These are phyloP conservation scores for Astrothelium macrocarpum DNA, from an alignment of 495 filamentous ascomycete species.

Conservation along the genomic window DNA sequence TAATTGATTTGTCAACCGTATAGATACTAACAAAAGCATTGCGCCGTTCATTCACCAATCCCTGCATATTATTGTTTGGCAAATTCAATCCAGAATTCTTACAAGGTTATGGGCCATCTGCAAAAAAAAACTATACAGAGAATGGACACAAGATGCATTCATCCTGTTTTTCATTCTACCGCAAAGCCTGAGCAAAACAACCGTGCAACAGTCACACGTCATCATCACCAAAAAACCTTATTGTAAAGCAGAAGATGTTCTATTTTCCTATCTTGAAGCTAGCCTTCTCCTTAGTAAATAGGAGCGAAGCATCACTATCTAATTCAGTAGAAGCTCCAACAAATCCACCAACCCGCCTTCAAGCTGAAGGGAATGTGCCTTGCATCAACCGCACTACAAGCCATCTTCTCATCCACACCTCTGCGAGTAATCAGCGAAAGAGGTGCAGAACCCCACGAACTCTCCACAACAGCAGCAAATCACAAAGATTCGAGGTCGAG, in stretches of 20 bases:
- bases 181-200: too few relatives aligned
- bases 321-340: not conserved
- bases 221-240: not conserved
- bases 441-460: not conserved
- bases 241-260: not conserved
- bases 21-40: too few relatives aligned
- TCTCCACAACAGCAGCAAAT: not conserved
- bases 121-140: too few relatives aligned
- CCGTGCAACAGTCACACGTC: not conserved
- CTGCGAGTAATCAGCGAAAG: not conserved
- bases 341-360: not conserved
- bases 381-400: constrained; percentile 3
- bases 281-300: not conserved
- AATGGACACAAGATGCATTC: too few relatives aligned
- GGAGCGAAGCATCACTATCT: constrained; percentile 4
- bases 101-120: too few relatives aligned
- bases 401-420: constrained; percentile 3
- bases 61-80: too few relatives aligned
- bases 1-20: too few relatives aligned
- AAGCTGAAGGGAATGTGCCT: constrained; percentile 2
- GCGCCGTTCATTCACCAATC: too few relatives aligned
- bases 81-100: too few relatives aligned
- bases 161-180: too few relatives aligned
- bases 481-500: not conserved
- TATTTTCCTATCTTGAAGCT: not conserved